Evolutionary conservation across 192 early-diverging fungal genomes (phyloP).

Genomic region (Linnemannia elongata): DNA sequence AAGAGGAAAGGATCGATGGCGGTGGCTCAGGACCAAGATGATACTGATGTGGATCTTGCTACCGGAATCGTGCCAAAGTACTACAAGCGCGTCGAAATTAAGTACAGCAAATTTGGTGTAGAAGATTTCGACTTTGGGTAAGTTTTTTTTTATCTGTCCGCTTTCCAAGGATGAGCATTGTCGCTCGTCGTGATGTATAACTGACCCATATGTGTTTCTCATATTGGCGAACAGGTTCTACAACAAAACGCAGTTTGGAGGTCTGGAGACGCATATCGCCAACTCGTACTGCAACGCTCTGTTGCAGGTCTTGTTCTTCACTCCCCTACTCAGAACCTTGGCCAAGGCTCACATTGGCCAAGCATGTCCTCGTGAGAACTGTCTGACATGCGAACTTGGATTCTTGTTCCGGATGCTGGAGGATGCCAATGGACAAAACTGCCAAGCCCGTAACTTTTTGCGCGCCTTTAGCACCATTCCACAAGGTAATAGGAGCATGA

Average conservation of each 20-base stretch:
- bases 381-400: conserved; percentile 93
- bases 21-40: conserved; percentile 51
- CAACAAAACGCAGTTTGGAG: conserved; percentile 89
- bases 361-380: conserved; percentile 79
- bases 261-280: conserved; percentile 91
- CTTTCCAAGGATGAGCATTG: neutral
- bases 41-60: conserved; percentile 54
- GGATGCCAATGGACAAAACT: conserved; percentile 91
- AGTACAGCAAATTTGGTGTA: conserved; percentile 94
- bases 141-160: neutral
- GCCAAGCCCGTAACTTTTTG: conserved; percentile 95
- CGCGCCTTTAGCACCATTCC: conserved; percentile 85
- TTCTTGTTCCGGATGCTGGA: conserved; percentile 95
- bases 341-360: conserved; percentile 80
- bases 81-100: conserved; percentile 86
- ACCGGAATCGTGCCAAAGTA: conserved; percentile 71
- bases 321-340: conserved; percentile 71
- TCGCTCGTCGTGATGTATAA: neutral
- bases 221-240: conserved; percentile 70
- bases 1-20: conserved; percentile 50
- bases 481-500: conserved; percentile 68
- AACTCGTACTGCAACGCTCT: conserved; percentile 94
- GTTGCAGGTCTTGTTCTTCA: conserved; percentile 89
- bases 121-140: conserved; percentile 99
- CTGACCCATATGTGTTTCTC: neutral